Percentiles rank a stretch among this genome's conserved stretches.
These are phyloP conservation scores for Exophiala spinifera DNA, from an alignment of 2,329 filamentous ascomycete genomes.

Conservation along the genomic window DNA sequence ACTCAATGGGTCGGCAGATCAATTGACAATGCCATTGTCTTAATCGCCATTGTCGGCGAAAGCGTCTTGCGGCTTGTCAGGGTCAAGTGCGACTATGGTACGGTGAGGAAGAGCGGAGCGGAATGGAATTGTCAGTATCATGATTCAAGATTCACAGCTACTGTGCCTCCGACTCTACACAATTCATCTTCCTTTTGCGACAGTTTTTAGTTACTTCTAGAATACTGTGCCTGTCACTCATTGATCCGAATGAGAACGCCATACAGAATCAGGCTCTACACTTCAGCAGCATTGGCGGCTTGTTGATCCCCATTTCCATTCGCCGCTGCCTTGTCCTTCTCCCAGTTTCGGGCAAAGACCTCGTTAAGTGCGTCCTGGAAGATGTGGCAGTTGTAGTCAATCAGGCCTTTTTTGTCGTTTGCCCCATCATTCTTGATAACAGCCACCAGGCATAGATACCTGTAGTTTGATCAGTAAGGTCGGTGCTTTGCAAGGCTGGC, in stretches of 20 bases:
- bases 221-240: too few relatives aligned
- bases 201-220: too few relatives aligned
- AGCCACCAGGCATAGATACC: slow-evolving; percentile 62
- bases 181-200: too few relatives aligned
- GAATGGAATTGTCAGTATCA: neutral
- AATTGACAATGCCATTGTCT: too few relatives aligned
- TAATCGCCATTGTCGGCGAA: too few relatives aligned
- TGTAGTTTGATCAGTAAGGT: slow-evolving; percentile 32
- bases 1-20: too few relatives aligned
- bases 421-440: slow-evolving; percentile 64
- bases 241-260: too few relatives aligned
- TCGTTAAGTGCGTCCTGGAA: slow-evolving; percentile 62
- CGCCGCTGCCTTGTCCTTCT: slow-evolving; percentile 36
- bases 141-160: too few relatives aligned
- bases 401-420: slow-evolving; percentile 61
- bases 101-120: neutral
- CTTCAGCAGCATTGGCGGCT: slow-evolving; percentile 11
- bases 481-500: neutral
- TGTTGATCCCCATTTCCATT: slow-evolving; percentile 25
- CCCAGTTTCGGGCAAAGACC: slow-evolving; percentile 55
- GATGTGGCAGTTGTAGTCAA: slow-evolving; percentile 65
- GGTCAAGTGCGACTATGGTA: too few relatives aligned
- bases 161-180: too few relatives aligned
- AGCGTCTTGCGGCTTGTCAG: too few relatives aligned
- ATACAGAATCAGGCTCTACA: neutral